These are phyloP conservation scores for Citrus hindsii DNA, from an alignment of 345 rosid genomes.

Conservation along the genomic window DNA sequence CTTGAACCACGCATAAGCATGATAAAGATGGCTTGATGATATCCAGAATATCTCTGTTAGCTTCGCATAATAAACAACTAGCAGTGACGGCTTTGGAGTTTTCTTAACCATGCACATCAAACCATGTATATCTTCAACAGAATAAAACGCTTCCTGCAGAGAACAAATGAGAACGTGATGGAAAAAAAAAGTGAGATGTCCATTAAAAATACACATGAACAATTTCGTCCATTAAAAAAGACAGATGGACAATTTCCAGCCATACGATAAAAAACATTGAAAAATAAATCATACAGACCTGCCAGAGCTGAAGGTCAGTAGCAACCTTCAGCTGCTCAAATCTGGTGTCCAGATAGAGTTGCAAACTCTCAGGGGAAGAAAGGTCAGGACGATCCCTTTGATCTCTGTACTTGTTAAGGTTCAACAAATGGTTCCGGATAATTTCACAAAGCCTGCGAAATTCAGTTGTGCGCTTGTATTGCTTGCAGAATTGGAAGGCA, in stretches of 20 bases:
- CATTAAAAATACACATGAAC: neutral
- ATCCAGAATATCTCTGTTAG: slow-evolving; percentile 92
- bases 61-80: slow-evolving; percentile 96
- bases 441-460: slow-evolving; percentile 96
- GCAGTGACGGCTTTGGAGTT: slow-evolving; percentile 83
- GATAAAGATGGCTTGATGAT: slow-evolving; percentile 89
- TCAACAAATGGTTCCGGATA: slow-evolving; percentile 85
- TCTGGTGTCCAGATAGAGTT: slow-evolving; percentile 90
- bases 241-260: neutral
- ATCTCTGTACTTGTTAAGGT: slow-evolving; percentile 93
- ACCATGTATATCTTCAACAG: slow-evolving; percentile 93
- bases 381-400: slow-evolving; percentile 99
- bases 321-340: slow-evolving; percentile 97
- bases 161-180: neutral
- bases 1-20: slow-evolving; percentile 97
- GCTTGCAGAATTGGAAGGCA: slow-evolving; percentile 98
- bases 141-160: slow-evolving; percentile 93
- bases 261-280: neutral
- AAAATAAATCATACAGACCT: slow-evolving; percentile 40
- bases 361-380: slow-evolving; percentile 90
- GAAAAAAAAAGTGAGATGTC: neutral
- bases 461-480: slow-evolving; percentile 89
- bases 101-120: slow-evolving; percentile 96
- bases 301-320: slow-evolving; percentile 94
- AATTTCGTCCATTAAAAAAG: neutral